phyloP scores from a whole-genome alignment of 2,329 filamentous ascomycete genomes.

The Colletotrichum sp. region DNA sequence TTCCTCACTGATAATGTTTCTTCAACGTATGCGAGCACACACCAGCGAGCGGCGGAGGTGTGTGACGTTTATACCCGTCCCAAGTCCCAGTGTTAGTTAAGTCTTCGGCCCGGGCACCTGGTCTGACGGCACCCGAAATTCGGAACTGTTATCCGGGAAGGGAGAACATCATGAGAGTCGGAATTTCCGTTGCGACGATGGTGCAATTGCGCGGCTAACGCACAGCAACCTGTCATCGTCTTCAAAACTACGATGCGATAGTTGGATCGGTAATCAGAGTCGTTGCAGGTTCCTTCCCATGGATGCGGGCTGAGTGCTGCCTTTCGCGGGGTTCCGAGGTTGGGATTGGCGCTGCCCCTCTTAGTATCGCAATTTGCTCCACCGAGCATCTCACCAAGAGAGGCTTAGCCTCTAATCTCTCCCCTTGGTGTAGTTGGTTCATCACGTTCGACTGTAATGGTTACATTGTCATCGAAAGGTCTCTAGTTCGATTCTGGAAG shows the following conservation, averaged over 20 bases:
- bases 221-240: neutral
- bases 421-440: neutral
- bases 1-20: no score
- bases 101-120: constrained; percentile 9
- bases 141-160: neutral
- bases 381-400: neutral
- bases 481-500: neutral
- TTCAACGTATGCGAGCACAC: neutral
- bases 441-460: neutral
- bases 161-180: neutral
- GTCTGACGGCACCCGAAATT: neutral
- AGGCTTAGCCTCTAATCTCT: neutral
- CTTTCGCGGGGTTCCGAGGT: neutral
- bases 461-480: neutral
- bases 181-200: neutral
- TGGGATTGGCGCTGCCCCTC: neutral
- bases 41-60: neutral
- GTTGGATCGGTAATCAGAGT: neutral
- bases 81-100: neutral
- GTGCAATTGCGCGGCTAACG: neutral
- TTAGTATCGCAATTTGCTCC: neutral
- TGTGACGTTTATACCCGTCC: constrained; percentile 1
- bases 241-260: neutral
- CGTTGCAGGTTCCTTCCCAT: neutral
- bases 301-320: neutral